Evolutionary conservation across 345 rosid genomes (phyloP).

Genomic region (Limnanthes douglasii): DNA sequence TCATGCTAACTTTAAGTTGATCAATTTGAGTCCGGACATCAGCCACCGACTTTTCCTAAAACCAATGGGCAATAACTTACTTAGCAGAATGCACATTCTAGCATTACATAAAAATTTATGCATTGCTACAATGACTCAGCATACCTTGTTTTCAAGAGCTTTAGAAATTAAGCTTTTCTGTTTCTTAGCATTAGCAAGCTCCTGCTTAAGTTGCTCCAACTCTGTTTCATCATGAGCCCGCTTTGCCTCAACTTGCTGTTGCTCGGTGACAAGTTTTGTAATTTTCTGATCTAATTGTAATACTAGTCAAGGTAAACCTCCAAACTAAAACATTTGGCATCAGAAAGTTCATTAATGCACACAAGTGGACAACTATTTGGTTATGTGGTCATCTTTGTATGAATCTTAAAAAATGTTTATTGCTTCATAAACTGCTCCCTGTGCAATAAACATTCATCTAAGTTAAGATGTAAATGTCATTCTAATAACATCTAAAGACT

Average conservation of each 20-base stretch:
- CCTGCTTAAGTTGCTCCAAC: conserved; percentile 75
- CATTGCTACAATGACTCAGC: neutral
- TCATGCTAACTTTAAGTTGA: conserved; percentile 65
- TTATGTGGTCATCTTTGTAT: no score
- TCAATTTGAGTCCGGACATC: conserved; percentile 70
- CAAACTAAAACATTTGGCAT: conserved; percentile 4
- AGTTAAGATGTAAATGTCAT: no score
- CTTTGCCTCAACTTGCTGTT: conserved; percentile 88
- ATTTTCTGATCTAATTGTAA: conserved; percentile 75
- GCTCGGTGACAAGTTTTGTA: conserved; percentile 74
- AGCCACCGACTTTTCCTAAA: conserved; percentile 62
- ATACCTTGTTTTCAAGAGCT: conserved; percentile 82
- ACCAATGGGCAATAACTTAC: conserved; percentile 8
- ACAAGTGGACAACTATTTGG: no score
- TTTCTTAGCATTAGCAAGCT: conserved; percentile 58
- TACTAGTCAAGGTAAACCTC: conserved; percentile 29
- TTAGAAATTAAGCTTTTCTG: conserved; percentile 49
- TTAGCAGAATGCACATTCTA: neutral
- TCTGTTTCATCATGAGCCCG: conserved; percentile 54
- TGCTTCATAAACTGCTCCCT: no score
- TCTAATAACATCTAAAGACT: no score
- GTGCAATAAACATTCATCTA: no score
- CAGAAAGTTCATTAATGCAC: no score
- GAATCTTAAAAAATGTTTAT: no score
- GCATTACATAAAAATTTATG: neutral